phyloP scores from a whole-genome alignment of 768 basidiomycete genomes.

The Agaricus bisporus region DNA sequence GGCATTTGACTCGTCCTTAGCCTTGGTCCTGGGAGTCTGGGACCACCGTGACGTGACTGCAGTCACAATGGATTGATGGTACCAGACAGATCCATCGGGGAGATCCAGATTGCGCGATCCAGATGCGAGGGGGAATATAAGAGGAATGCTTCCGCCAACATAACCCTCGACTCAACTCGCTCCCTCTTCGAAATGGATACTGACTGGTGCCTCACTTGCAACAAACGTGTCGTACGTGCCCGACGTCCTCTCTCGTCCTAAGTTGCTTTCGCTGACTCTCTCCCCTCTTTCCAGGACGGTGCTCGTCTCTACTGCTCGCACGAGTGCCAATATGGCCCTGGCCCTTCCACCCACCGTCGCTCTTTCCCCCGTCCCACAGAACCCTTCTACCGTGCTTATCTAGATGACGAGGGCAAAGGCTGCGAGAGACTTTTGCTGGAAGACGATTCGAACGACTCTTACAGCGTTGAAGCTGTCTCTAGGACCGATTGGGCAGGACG shows the following conservation, averaged over 20 bases:
- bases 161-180: conserved; percentile 14
- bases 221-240: conserved; percentile 46
- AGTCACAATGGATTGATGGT: too few species aligned
- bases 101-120: not conserved
- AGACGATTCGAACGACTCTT: conserved; percentile 21
- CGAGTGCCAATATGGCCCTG: conserved; percentile 30
- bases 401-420: conserved; percentile 14
- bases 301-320: conserved; percentile 47
- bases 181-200: conserved; percentile 43
- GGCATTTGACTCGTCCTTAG: not conserved
- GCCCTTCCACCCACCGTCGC: conserved; percentile 16
- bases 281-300: conserved; percentile 22
- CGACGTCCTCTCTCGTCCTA: conserved; percentile 10
- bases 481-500: conserved; percentile 9
- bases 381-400: conserved; percentile 5
- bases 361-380: not conserved
- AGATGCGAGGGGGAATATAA: conserved; percentile 2
- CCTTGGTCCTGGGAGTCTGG: not conserved
- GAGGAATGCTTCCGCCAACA: conserved; percentile 6
- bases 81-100: conserved; percentile 5
- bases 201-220: conserved; percentile 69
- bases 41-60: not conserved
- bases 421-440: conserved; percentile 18
- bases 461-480: conserved; percentile 25
- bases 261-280: not conserved